phyloP scores from a whole-genome alignment of 306 rosid species.

The Mimosa pudica region DNA sequence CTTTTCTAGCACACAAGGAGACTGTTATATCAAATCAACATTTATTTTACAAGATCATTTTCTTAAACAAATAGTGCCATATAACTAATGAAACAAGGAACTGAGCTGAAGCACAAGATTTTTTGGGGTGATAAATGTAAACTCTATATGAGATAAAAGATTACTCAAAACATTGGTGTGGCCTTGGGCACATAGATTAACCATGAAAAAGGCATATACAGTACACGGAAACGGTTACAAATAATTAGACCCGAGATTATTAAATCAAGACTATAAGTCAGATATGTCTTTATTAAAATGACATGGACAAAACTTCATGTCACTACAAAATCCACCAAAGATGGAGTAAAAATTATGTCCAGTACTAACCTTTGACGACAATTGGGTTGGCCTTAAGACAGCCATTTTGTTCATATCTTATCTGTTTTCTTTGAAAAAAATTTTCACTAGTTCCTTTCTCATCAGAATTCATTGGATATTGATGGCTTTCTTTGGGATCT shows the following conservation, averaged over 20 bases:
- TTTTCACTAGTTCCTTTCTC: slow-evolving; percentile 31
- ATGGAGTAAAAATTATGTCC: background rate
- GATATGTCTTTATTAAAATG: slow-evolving; percentile 16
- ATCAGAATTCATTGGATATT: slow-evolving; percentile 39
- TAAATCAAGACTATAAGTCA: slow-evolving; percentile 5
- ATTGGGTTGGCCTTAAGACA: slow-evolving; percentile 35
- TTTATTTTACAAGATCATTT: slow-evolving; percentile 20
- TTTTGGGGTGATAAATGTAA: background rate
- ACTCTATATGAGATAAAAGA: background rate
- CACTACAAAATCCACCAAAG: slow-evolving; percentile 21
- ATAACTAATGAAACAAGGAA: slow-evolving; percentile 13
- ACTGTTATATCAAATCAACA: slow-evolving; percentile 10
- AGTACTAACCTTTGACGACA: slow-evolving; percentile 50
- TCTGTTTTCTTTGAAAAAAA: slow-evolving; percentile 37
- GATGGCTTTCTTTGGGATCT: slow-evolving; percentile 54
- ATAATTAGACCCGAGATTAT: background rate
- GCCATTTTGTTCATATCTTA: slow-evolving; percentile 37
- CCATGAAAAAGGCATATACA: slow-evolving; percentile 10
- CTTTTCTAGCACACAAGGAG: slow-evolving; percentile 7
- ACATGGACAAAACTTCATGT: slow-evolving; percentile 22
- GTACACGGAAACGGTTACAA: slow-evolving; percentile 7
- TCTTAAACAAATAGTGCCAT: slow-evolving; percentile 11
- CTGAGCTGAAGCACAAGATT: background rate
- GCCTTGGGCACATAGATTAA: background rate
- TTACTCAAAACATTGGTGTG: background rate